phyloP scores from a whole-genome alignment of 768 basidiomycete species.

The Podaxis rugospora region DNA sequence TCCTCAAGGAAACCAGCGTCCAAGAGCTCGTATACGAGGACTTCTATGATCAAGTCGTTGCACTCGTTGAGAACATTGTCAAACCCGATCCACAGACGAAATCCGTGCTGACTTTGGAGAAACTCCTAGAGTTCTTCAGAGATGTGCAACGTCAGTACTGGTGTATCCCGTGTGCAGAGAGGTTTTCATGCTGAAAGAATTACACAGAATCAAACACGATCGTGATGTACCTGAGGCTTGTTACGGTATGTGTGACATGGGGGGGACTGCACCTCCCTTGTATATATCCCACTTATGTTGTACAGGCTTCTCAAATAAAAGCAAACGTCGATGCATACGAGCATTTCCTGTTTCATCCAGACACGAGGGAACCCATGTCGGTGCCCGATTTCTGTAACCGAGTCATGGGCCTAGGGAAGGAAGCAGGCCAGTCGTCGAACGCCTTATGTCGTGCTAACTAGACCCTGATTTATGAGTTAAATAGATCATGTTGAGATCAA shows the following conservation, averaged over 20 bases:
- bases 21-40: slow-evolving; percentile 68
- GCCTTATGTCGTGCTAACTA: background rate
- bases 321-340: slow-evolving; percentile 54
- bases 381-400: slow-evolving; percentile 67
- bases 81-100: background rate
- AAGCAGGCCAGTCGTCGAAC: slow-evolving; percentile 51
- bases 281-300: background rate
- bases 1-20: slow-evolving; percentile 58
- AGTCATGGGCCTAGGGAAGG: slow-evolving; percentile 76
- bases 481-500: slow-evolving; percentile 79
- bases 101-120: background rate
- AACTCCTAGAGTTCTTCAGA: slow-evolving; percentile 10
- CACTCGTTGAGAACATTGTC: slow-evolving; percentile 42
- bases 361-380: slow-evolving; percentile 53
- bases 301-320: slow-evolving; percentile 70
- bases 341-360: slow-evolving; percentile 75
- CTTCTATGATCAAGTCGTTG: slow-evolving; percentile 62
- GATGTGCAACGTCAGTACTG: background rate
- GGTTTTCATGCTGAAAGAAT: background rate
- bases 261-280: background rate
- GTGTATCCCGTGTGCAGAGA: background rate
- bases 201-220: slow-evolving; percentile 9
- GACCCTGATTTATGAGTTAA: background rate
- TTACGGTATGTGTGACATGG: slow-evolving; percentile 45
- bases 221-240: slow-evolving; percentile 63